Evolutionary conservation across 2,329 filamentous ascomycete genomes (phyloP), one percentile per base, ranked within the genome.

Genomic region (Fonsecaea monophora): DNA sequence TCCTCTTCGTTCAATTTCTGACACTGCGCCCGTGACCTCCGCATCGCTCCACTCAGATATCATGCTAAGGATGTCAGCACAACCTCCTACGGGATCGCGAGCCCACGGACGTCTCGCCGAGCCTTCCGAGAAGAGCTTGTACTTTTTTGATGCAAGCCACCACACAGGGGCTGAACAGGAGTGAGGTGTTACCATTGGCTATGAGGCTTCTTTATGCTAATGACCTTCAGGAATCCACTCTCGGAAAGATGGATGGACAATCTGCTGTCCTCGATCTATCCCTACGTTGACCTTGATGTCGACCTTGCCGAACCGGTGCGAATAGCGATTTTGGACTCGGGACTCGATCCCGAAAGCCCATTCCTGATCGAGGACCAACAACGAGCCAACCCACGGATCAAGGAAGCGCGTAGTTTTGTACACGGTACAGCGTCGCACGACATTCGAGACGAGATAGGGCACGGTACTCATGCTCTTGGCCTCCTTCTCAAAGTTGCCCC

Each of bases 391-490:
- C 69, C 71, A 65, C 69, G 67, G 64, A 72, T 73, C 58, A 73
- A 73, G 66, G 71, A 61, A 37, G 71, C 65, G 59, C 63, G 58
- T 69, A 73, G 70, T 62, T 73, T 73, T 66, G 62, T 73, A 53
- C 48, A 68, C 68, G 54, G 60, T 61, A 69, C 71, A 68, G 64
- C 58, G 60, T 59, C 69, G 54, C 42, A 64, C 56, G 66, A 70
- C 58, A 63, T 68, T 62, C 63, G 53, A 65, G 70, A 71, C 53
- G 58, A 66, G 18, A 72, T 70, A 64, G 74, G 74, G 40, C 75
- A 77, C 53, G 75, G 75, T 42, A 77, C 74, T 64, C 74, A 76
- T 72, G 70, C 71, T 68, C 70, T 72, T 53, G 74, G 71, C 25
- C 68, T 77, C 12, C 58, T 77, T n/a, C 68, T 73, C 37, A 71